Conservation (phyloP, 2,329 filamentous ascomycete genomes). For the Epichloe aotearoae region DNA sequence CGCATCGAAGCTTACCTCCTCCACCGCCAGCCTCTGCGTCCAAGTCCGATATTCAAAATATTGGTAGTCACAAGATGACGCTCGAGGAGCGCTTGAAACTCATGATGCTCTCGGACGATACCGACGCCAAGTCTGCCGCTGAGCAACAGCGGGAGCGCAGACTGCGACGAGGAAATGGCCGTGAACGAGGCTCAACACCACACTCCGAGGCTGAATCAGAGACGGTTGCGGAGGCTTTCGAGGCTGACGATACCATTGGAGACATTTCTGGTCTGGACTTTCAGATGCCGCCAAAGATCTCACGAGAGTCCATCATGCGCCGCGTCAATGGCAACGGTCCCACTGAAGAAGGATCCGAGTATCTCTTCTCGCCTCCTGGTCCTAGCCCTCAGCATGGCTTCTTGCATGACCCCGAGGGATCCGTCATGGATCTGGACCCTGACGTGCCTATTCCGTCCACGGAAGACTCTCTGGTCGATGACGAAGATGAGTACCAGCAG, state of each 20-base stretch:
- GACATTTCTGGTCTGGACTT: conserved; percentile 50
- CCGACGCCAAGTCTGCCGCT: conserved; percentile 41
- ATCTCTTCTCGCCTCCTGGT: conserved; percentile 49
- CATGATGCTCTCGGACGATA: conserved; percentile 72
- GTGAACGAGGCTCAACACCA: conserved; percentile 35
- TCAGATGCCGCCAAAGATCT: conserved; percentile 64
- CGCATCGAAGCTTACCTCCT: conserved; percentile 56
- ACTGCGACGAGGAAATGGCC: conserved; percentile 47
- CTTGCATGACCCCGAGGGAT: conserved; percentile 22
- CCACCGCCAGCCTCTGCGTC: conserved; percentile 54
- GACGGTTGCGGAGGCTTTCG: conserved; percentile 25
- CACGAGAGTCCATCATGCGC: conserved; percentile 82
- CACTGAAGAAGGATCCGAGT: conserved; percentile 47
- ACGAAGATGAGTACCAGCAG: conserved; percentile 35
- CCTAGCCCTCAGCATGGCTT: conserved; percentile 41
- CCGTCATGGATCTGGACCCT: conserved; percentile 47
- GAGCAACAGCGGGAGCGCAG: conserved; percentile 57
- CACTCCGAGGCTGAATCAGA: conserved; percentile 25
- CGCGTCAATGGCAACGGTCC: conserved; percentile 59
- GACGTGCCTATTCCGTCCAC: conserved; percentile 83
- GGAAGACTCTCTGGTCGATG: conserved; percentile 53
- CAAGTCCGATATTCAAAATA: conserved; percentile 67
- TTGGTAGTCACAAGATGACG: conserved; percentile 64
- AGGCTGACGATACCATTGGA: conserved; percentile 46
- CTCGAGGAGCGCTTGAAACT: conserved; percentile 75